Percentiles rank a stretch among this genome's conserved stretches.
These are phyloP conservation scores for Eutrema yunnanense DNA, from an alignment of 345 rosid genomes.

Conservation along the genomic window DNA sequence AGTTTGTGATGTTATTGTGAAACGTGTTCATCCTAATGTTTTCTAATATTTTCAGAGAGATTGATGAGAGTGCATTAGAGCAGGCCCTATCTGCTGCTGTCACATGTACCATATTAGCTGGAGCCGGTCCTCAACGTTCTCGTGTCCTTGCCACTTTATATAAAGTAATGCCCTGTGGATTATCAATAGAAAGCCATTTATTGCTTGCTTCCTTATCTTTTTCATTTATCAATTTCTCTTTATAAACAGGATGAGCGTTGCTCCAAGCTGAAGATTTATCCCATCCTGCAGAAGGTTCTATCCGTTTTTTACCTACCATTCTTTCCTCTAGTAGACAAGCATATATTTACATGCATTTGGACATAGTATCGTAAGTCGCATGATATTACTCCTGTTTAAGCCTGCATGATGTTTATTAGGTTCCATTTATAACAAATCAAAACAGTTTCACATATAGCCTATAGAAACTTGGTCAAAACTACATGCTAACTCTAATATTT, in stretches of 20 bases:
- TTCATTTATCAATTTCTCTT: neutral
- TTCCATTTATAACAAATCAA: neutral
- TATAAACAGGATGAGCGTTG: slow-evolving; percentile 87
- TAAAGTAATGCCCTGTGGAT: slow-evolving; percentile 42
- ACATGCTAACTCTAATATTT: neutral
- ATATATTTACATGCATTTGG: neutral
- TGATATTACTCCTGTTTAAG: neutral
- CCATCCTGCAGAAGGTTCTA: slow-evolving; percentile 84
- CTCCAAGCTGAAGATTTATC: slow-evolving; percentile 89
- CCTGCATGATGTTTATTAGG: neutral
- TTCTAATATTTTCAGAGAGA: slow-evolving; percentile 43
- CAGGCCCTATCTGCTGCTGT: slow-evolving; percentile 95
- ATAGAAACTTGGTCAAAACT: slow-evolving; percentile 7
- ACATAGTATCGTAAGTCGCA: neutral
- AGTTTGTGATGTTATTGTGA: neutral
- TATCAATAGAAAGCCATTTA: neutral
- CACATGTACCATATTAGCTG: slow-evolving; percentile 93
- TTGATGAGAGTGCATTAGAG: slow-evolving; percentile 90
- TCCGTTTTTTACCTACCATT: neutral
- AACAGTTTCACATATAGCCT: neutral
- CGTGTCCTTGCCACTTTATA: slow-evolving; percentile 88
- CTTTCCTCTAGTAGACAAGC: neutral
- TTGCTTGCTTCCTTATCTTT: neutral
- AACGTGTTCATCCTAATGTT: neutral
- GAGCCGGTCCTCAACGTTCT: slow-evolving; percentile 96